phyloP scores from a whole-genome alignment of 768 basidiomycete genomes.

The Trichaptum fuscoviolaceum region DNA sequence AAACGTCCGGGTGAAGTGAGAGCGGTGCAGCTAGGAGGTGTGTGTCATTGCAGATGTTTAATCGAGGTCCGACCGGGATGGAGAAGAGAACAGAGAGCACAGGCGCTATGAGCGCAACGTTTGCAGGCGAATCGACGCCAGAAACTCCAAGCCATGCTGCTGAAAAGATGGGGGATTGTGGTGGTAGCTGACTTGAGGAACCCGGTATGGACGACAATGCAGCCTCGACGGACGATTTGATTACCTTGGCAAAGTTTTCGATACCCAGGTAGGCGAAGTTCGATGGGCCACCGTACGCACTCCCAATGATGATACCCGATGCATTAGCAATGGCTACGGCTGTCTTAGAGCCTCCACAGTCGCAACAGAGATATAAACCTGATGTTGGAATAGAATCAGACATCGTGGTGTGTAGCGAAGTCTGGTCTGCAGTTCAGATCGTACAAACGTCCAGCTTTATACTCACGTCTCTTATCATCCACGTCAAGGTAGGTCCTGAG shows the following conservation, averaged over 20 bases:
- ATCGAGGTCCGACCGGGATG: conserved; percentile 47
- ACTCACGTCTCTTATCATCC: neutral
- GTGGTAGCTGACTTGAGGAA: neutral
- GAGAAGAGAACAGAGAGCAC: conserved; percentile 52
- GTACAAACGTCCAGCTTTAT: neutral
- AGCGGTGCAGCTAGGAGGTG: conserved; percentile 81
- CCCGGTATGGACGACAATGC: conserved; percentile 40
- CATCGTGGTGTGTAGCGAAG: neutral
- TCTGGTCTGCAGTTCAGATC: neutral
- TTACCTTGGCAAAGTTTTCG: conserved; percentile 50
- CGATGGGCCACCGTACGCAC: conserved; percentile 70
- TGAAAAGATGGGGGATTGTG: conserved; percentile 35
- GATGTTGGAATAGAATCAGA: neutral
- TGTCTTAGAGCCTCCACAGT: conserved; percentile 90
- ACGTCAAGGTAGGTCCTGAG: neutral
- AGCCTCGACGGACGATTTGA: conserved; percentile 44
- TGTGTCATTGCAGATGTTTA: conserved; percentile 76
- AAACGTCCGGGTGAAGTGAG: conserved; percentile 50
- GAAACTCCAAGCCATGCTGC: conserved; percentile 83
- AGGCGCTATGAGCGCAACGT: conserved; percentile 49
- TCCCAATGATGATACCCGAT: conserved; percentile 56
- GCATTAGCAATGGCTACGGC: conserved; percentile 61
- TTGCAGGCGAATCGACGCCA: conserved; percentile 71
- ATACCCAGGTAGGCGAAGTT: conserved; percentile 79
- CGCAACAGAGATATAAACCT: conserved; percentile 66